A percentile compares a stretch with the other conserved stretches of the same genome.
These are phyloP conservation scores for Spraguea lophii DNA, from an alignment of 371 early-diverging fungal genomes.

Conservation along the genomic window DNA sequence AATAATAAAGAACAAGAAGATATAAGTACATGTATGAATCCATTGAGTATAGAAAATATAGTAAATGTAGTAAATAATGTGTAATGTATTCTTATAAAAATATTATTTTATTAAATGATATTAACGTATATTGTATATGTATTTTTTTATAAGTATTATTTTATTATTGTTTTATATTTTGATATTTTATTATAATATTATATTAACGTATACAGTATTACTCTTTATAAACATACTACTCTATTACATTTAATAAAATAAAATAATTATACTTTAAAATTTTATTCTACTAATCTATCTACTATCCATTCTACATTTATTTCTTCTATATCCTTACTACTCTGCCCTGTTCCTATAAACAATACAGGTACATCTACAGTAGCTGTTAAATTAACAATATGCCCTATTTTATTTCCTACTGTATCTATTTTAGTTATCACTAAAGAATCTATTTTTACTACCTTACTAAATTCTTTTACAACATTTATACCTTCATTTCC, in stretches of 20 bases:
- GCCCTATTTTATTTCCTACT: conserved; percentile 74
- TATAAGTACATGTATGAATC: conserved; percentile 27
- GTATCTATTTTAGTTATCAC: conserved; percentile 93
- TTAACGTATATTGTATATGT: too few species aligned
- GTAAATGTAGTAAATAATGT: too few species aligned
- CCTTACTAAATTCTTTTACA: conserved; percentile 82
- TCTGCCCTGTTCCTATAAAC: conserved; percentile 95
- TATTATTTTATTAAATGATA: too few species aligned
- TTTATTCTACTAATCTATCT: neutral
- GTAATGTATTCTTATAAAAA: too few species aligned
- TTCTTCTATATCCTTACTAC: conserved; percentile 74
- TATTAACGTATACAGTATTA: too few species aligned
- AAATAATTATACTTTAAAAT: neutral
- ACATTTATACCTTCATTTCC: conserved; percentile 93
- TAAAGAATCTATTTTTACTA: conserved; percentile 80
- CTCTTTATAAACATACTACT: too few species aligned
- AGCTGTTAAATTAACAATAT: conserved; percentile 36
- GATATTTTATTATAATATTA: too few species aligned
- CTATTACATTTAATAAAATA: too few species aligned
- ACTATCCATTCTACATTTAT: conserved; percentile 29
- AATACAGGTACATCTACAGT: conserved; percentile 67
- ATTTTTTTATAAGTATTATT: too few species aligned
- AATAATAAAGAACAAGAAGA: neutral
- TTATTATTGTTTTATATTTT: too few species aligned
- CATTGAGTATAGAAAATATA: conserved; percentile 11